phyloP scores from a whole-genome alignment of 2,329 filamentous ascomycete genomes.

The Metarhizium guizhouense region DNA sequence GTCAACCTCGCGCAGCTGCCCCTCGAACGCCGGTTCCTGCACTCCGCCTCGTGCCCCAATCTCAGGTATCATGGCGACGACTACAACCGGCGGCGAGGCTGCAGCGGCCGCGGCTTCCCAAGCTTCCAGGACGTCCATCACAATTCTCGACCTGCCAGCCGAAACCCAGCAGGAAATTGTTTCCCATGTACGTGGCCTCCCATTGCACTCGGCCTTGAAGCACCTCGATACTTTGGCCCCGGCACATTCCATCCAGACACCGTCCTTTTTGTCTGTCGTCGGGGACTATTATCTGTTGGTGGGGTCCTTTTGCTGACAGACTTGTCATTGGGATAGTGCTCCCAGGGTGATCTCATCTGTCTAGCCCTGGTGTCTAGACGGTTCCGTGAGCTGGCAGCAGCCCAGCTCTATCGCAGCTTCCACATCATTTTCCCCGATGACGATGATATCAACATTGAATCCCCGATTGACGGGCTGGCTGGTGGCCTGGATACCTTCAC shows the following conservation, averaged over 20 bases:
- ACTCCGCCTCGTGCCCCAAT: background rate
- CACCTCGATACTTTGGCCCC: background rate
- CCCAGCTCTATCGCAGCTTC: constrained; percentile 51
- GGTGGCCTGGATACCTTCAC: constrained; percentile 52
- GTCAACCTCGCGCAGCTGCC: constrained; percentile 2
- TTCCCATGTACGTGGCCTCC: constrained; percentile 29
- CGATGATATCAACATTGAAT: constrained; percentile 42
- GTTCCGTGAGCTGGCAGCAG: constrained; percentile 48
- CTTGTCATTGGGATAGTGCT: constrained; percentile 31
- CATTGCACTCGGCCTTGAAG: background rate
- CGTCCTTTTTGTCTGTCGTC: background rate
- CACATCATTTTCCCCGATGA: constrained; percentile 53
- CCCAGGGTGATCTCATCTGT: constrained; percentile 43
- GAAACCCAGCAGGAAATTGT: constrained; percentile 42
- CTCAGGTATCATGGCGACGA: constrained; percentile 24
- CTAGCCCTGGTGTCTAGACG: constrained; percentile 49
- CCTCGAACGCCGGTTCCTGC: background rate
- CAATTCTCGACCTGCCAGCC: constrained; percentile 33
- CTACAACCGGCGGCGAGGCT: constrained; percentile 21
- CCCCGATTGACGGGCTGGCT: constrained; percentile 47
- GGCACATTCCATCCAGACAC: background rate
- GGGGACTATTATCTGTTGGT: background rate
- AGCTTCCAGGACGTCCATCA: constrained; percentile 11
- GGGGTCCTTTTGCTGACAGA: background rate
- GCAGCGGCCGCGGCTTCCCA: background rate